Evolutionary conservation across 78 protist species (phyloP).

Genomic region (Planoprotostelium fungivorum): DNA sequence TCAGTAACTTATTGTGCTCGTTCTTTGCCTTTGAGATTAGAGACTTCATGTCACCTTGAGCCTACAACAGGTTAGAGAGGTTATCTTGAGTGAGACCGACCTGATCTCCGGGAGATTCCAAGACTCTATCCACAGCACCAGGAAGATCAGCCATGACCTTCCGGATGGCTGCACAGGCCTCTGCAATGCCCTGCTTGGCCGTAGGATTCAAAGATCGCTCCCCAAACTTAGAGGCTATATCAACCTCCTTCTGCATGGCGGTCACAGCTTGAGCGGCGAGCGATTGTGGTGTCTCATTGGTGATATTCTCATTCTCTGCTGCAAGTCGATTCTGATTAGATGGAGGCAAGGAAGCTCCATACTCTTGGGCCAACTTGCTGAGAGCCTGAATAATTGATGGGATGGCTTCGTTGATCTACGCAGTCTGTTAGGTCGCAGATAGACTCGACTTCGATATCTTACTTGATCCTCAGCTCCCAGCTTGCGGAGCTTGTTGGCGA

Average conservation of each 20-base stretch:
- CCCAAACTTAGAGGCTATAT: not conserved
- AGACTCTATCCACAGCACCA: not conserved
- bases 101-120: not conserved
- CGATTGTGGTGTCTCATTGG: not conserved
- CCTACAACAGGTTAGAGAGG: not conserved
- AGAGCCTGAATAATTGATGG: not conserved
- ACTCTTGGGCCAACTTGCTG: not conserved
- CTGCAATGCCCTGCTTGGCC: not conserved
- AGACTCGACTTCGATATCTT: not conserved
- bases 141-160: not conserved
- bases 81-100: not conserved
- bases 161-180: not conserved
- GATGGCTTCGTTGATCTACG: not conserved
- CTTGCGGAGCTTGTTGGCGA: not conserved
- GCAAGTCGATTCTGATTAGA: not conserved
- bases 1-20: not conserved
- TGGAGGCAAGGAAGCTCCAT: not conserved
- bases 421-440: too few species aligned
- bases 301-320: not conserved
- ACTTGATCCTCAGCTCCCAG: not conserved
- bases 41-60: not conserved
- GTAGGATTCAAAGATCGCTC: not conserved
- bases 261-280: not conserved
- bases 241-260: not conserved
- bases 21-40: not conserved